Conservation (phyloP, 305 asterid genomes). For the Ajuga reptans region DNA sequence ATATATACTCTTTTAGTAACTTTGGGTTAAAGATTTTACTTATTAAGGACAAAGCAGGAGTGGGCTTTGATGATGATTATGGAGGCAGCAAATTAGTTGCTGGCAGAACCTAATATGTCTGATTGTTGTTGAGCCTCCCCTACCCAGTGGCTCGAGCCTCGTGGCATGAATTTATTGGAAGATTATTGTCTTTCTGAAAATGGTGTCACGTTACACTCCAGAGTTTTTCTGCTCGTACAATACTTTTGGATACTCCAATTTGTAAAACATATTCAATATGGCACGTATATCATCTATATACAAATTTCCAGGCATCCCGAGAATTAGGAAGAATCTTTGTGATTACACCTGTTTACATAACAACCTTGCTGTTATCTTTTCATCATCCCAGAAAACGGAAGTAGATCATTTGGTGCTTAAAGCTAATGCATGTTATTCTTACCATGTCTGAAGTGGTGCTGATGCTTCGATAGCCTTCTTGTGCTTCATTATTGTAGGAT, state of each 20-base stretch:
- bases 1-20: no score
- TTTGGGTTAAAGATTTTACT: no score
- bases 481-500: conserved; percentile 46
- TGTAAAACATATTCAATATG: neutral
- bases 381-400: neutral
- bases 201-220: no score
- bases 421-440: conserved; percentile 5
- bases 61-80: no score
- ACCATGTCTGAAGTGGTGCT: conserved; percentile 13
- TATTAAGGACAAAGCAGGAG: no score
- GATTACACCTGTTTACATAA: conserved; percentile 1
- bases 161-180: neutral
- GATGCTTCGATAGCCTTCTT: conserved; percentile 5
- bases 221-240: no score
- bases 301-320: conserved; percentile 1
- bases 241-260: neutral
- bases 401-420: conserved; percentile 1
- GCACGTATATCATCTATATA: neutral
- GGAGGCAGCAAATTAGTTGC: no score
- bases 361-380: neutral
- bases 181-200: neutral
- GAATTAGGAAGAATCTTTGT: neutral
- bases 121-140: no score
- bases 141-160: no score
- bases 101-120: no score